Base-by-base conservation (phyloP, 2,329 filamentous ascomycete species). In the Epichloe sp. region DNA sequence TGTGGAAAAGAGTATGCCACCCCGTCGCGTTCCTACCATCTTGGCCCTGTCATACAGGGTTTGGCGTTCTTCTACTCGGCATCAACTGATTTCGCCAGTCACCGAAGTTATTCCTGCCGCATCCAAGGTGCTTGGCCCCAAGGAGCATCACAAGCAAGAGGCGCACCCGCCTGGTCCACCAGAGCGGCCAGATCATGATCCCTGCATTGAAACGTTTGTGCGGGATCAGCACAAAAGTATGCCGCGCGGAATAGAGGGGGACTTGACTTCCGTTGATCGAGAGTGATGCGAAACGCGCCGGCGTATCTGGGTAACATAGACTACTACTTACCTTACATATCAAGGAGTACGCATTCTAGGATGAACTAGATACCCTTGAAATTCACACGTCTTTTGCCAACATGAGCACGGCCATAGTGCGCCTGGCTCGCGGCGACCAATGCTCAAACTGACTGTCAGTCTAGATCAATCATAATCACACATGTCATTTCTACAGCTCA, bases 211-310 rank as follows among this genome's bases (percentile, higher is more conserved):
- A 54, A 71, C 76, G 31, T 78, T 78, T 53, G 62, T 79, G 35
- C 67, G 72, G 47, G 73, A 77, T 47, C 75, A 78, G 62, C 73
- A 78, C 57, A 61, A 68, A 40, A 78, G 74, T 60, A 71, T 68
- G 17, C 23, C 41, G 44, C 52, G 3, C 8, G 8, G 8, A 31
- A 31, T 47, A 53, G 64, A 58, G 34, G 56, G 62, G 11, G 65
- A 26, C 23, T 12, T 44, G 44, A 38, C 19, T 11, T 8, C 35
- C 2, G 48, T 44, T 5, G 45, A 26, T 15, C 35, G 26, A 60
- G 59, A 6, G 44, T 62, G 19, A 51, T 61, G 48, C 43, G 8
- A 31, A 31, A 31, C 10, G 26, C 8, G 26, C 8, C 8, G 26
- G 26, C 8, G 10, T 4, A 10, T 1, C 26, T 31, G 26, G 26